Conservation (phyloP, 139 green algal species). For the Edaphochlamys debaryana region DNA sequence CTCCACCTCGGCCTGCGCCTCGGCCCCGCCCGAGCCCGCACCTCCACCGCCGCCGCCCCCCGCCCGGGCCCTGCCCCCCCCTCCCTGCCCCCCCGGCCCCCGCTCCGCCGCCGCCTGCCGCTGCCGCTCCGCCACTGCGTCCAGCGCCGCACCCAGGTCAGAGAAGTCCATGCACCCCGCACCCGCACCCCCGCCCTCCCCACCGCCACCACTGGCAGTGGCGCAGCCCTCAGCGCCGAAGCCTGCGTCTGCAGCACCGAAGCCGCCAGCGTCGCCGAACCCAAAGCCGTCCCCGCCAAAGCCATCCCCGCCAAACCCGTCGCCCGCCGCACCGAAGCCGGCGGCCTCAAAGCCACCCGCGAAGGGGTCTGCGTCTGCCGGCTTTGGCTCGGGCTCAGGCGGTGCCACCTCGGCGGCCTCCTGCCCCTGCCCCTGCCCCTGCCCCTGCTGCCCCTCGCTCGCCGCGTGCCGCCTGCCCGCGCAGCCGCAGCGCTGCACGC, state of each 20-base stretch:
- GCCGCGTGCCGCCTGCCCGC: background rate
- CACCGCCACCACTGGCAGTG: too few relatives aligned
- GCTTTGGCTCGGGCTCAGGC: background rate
- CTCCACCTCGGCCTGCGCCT: background rate
- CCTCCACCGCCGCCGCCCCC: background rate
- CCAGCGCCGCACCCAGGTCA: conserved; percentile 61
- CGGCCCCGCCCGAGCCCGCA: background rate
- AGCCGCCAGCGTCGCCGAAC: background rate
- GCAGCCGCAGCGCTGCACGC: conserved; percentile 42
- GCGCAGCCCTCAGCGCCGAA: too few relatives aligned
- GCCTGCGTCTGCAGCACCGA: background rate
- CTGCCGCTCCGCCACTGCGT: conserved; percentile 16
- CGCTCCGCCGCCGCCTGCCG: too few relatives aligned
- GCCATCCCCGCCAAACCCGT: background rate
- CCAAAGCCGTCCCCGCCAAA: background rate
- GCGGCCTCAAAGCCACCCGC: background rate
- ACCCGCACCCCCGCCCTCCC: too few relatives aligned
- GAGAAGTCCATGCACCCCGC: conserved; percentile 59
- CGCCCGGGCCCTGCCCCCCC: too few relatives aligned
- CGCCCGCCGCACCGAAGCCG: background rate
- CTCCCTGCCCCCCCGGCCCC: too few relatives aligned
- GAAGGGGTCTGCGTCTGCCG: conserved; percentile 31
- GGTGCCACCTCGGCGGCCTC: background rate
- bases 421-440: background rate
- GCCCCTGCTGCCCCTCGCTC: background rate